Evolutionary conservation across 2,329 filamentous ascomycete species (phyloP).

Genomic region (Hortaea werneckii): DNA sequence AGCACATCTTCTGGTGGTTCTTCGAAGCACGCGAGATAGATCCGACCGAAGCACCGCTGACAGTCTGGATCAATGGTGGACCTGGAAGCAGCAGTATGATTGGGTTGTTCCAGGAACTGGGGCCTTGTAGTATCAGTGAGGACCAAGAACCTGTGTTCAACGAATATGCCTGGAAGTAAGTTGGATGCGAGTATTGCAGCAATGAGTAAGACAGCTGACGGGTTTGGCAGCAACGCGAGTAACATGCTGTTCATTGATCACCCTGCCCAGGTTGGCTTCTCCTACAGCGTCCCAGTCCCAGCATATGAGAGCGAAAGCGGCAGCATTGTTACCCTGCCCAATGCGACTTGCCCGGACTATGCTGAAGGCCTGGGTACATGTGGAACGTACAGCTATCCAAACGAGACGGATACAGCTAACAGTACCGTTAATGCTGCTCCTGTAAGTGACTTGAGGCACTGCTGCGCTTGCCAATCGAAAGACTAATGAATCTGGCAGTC

Average conservation of each 20-base stretch:
- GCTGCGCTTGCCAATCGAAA: too few species aligned
- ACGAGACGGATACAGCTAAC: slow-evolving; percentile 43
- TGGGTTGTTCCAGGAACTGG: slow-evolving; percentile 40
- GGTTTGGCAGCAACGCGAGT: slow-evolving; percentile 34
- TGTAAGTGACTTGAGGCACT: neutral
- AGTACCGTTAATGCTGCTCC: slow-evolving; percentile 44
- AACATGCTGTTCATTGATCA: slow-evolving; percentile 63
- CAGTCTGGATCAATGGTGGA: slow-evolving; percentile 53
- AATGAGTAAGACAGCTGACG: neutral
- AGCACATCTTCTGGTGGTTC: slow-evolving; percentile 47
- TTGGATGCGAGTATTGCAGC: neutral
- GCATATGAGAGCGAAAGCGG: slow-evolving; percentile 15
- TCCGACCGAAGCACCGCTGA: slow-evolving; percentile 43
- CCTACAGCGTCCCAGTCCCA: slow-evolving; percentile 34
- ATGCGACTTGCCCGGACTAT: slow-evolving; percentile 13
- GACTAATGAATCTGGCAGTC: slow-evolving; percentile 17
- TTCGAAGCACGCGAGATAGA: slow-evolving; percentile 44
- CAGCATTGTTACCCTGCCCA: slow-evolving; percentile 26
- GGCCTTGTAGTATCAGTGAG: slow-evolving; percentile 31
- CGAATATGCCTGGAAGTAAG: slow-evolving; percentile 49
- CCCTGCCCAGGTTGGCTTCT: slow-evolving; percentile 48
- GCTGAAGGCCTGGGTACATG: slow-evolving; percentile 27
- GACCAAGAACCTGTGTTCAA: slow-evolving; percentile 34
- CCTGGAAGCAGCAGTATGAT: slow-evolving; percentile 50
- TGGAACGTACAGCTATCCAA: slow-evolving; percentile 46